Evolutionary conservation across 805 yeast species (phyloP), one percentile per base, ranked within the genome.

Genomic region (Saccharomyces paradoxus): DNA sequence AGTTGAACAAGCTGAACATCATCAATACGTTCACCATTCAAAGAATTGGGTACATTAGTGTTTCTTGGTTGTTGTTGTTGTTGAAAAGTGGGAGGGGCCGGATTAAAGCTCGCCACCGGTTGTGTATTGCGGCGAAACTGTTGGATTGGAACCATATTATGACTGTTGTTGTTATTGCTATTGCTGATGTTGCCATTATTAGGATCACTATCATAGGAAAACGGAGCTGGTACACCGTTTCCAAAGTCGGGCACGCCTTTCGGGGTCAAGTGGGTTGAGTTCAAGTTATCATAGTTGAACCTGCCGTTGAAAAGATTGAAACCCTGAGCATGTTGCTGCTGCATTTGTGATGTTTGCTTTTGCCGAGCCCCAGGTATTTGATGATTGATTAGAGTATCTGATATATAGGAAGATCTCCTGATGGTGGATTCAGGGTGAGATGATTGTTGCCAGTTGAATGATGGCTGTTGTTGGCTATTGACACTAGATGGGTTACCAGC

Each of bases 381-480:
- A 12, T 63, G 56, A 52, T 70, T 70, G 27, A 83, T 79, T 55
- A 81, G 74, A 2, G 79, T 71, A 63, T 84, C 92, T 1, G 90
- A 87, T 12, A 89, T 83, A 64, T 82, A 86, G 53, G 86, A 80
- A 13, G 91, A 89, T 69, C 94, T 78, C 69, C 94, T 77, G 10
- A 86, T 80, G 47, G 83, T 47, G 37, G 49, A 14, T 14, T 22
- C 30, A 2, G 49, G 49, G 22, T 26, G 49, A 22, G 50, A 58
- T n/a, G 52, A 53, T 41, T 58, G 55, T 41, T 55, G 55, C 44
- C 24, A 26, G n/a, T 24, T 14, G 12, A n/a, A n/a, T 48, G 22
- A 13, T 9, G 22, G 46, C 74, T 56, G 41, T 58, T 31, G 51
- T 48, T 56, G 53, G 55, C 41, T 49, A 59, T 22, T 50, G 56